phyloP scores from a whole-genome alignment of 2,329 filamentous ascomycete genomes.

The Talaromyces sp. region DNA sequence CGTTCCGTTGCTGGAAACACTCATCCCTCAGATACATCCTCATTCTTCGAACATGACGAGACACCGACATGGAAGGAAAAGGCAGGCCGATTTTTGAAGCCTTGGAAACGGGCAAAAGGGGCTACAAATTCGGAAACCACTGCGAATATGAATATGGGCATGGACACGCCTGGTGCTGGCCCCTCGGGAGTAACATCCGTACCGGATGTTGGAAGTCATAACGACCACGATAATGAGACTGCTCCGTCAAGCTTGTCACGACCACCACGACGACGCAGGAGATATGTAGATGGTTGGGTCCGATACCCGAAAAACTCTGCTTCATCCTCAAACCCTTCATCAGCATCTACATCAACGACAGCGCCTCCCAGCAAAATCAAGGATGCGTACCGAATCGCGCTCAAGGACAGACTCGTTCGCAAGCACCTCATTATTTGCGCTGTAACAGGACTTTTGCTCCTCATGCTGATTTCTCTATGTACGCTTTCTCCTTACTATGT shows the following conservation, averaged over 20 bases:
- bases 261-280: slow-evolving; percentile 8
- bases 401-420: slow-evolving; percentile 22
- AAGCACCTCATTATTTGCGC: slow-evolving; percentile 15
- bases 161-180: neutral
- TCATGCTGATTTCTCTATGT: slow-evolving; percentile 63
- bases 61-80: slow-evolving; percentile 8
- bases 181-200: neutral
- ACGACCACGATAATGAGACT: neutral
- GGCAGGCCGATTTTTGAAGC: neutral
- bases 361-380: slow-evolving; percentile 2
- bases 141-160: neutral
- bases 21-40: neutral
- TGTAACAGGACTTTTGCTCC: slow-evolving; percentile 59
- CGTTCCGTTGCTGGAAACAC: neutral
- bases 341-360: neutral
- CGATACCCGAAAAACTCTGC: slow-evolving; percentile 14
- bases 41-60: neutral
- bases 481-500: slow-evolving; percentile 37
- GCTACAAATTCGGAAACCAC: neutral
- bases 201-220: neutral
- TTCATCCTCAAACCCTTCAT: neutral
- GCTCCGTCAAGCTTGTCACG: neutral
- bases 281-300: slow-evolving; percentile 14
- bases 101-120: neutral
- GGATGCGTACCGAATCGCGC: slow-evolving; percentile 15